These are phyloP conservation scores for Zopfia rhizophila DNA, from an alignment of 2,329 filamentous ascomycete species.

Conservation along the genomic window DNA sequence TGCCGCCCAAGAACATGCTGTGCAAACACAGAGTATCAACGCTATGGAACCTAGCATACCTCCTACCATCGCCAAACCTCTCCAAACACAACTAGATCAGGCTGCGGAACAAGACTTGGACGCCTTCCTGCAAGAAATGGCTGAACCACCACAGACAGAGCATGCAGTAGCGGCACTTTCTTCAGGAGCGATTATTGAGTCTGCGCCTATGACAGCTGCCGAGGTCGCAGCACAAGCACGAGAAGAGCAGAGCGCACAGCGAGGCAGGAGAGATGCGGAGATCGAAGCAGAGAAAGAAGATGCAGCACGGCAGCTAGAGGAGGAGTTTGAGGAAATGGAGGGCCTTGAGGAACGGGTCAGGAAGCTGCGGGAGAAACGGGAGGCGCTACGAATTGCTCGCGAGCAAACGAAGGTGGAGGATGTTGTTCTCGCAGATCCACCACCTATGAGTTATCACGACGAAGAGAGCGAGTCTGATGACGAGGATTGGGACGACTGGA, in stretches of 20 bases:
- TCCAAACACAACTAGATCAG: slow-evolving; percentile 24
- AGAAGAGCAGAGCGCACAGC: slow-evolving; percentile 56
- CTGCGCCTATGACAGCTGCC: slow-evolving; percentile 58
- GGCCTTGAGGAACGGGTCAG: slow-evolving; percentile 57
- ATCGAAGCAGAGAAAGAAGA: slow-evolving; percentile 61
- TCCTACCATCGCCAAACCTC: slow-evolving; percentile 9
- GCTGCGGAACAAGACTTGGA: slow-evolving; percentile 62
- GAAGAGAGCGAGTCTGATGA: slow-evolving; percentile 50
- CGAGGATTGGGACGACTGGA: slow-evolving; percentile 52
- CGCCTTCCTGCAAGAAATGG: slow-evolving; percentile 62
- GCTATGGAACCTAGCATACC: too few relatives aligned
- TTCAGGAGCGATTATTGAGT: slow-evolving; percentile 55
- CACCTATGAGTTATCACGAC: slow-evolving; percentile 24
- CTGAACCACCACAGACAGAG: slow-evolving; percentile 84
- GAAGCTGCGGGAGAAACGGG: slow-evolving; percentile 57
- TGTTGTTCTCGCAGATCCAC: slow-evolving; percentile 14
- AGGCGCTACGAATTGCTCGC: slow-evolving; percentile 50
- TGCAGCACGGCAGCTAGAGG: slow-evolving; percentile 55
- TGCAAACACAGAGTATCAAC: too few relatives aligned
- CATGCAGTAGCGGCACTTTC: slow-evolving; percentile 63
- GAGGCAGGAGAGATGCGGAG: slow-evolving; percentile 55
- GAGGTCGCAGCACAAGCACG: slow-evolving; percentile 58
- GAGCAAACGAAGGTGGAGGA: slow-evolving; percentile 21
- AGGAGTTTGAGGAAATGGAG: slow-evolving; percentile 64
- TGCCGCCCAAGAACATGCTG: slow-evolving; percentile 13